These are phyloP conservation scores for Phaeosphaeria sp. DNA, from an alignment of 2,329 filamentous ascomycete species.

Conservation along the genomic window DNA sequence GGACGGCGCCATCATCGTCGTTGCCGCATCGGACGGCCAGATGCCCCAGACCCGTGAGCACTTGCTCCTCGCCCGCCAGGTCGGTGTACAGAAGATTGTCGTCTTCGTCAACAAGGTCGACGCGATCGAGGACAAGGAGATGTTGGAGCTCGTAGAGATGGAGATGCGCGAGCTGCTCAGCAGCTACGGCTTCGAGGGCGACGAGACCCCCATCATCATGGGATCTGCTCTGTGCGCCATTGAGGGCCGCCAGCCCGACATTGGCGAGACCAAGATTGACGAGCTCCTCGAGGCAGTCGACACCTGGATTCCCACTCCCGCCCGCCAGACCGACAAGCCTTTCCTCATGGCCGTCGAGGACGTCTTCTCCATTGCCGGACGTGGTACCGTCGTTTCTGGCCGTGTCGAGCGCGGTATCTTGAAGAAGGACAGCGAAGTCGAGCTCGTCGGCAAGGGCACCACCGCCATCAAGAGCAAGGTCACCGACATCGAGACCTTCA, in stretches of 20 bases:
- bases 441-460: conserved; percentile 86
- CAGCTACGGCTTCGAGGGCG: conserved; percentile 96
- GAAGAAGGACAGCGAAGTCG: conserved; percentile 93
- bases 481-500: conserved; percentile 99
- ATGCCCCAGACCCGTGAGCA: conserved; percentile 99
- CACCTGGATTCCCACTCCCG: conserved; percentile 92
- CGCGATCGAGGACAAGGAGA: conserved; percentile 95
- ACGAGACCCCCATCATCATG: conserved; percentile 96
- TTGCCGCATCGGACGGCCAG: conserved; percentile 97
- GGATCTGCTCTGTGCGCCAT: conserved; percentile 95
- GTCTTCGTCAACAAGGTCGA: conserved; percentile 99
- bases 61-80: conserved; percentile 94
- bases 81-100: conserved; percentile 96
- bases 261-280: conserved; percentile 87
- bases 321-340: conserved; percentile 95
- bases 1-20: conserved; percentile 98
- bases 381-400: conserved; percentile 95
- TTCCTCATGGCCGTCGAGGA: conserved; percentile 98
- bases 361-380: conserved; percentile 69
- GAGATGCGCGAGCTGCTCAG: conserved; percentile 97
- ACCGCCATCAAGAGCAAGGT: conserved; percentile 97
- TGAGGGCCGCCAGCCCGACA: conserved; percentile 84
- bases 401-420: conserved; percentile 95
- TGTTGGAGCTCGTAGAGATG: conserved; percentile 99
- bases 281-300: conserved; percentile 91